A percentile compares a stretch with the other conserved stretches of the same genome.
Evolutionary conservation across 345 rosid species (phyloP).

Genomic region (Gossypium longicalyx): DNA sequence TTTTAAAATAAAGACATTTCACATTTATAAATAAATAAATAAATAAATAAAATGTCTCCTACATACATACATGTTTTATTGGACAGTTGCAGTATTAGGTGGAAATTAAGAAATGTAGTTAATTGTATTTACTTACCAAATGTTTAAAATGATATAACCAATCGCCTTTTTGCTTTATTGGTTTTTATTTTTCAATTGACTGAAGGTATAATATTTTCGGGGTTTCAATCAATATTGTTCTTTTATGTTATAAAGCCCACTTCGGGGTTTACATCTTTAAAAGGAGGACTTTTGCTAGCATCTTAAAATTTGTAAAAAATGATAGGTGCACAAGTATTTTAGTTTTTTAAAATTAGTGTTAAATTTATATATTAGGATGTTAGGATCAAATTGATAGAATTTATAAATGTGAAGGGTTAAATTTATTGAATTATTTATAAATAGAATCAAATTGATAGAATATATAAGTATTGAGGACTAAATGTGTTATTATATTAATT

Average conservation of each 20-base stretch:
- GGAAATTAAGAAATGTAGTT: neutral
- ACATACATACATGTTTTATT: neutral
- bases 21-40: too few species aligned
- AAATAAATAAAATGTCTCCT: too few species aligned
- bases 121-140: neutral
- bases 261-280: neutral
- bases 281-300: neutral
- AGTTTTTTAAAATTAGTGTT: neutral
- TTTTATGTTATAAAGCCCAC: neutral
- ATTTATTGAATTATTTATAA: too few species aligned
- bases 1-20: too few species aligned
- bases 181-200: neutral
- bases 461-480: too few species aligned
- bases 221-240: neutral
- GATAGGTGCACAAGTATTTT: neutral
- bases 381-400: too few species aligned
- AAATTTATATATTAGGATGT: too few species aligned
- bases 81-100: neutral
- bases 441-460: too few species aligned
- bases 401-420: too few species aligned
- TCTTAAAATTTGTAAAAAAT: neutral
- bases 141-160: neutral
- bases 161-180: neutral
- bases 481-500: too few species aligned
- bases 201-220: neutral